Evolutionary conservation across 371 early-diverging fungal species (phyloP).

Genomic region (Conidiobolus incongruus): DNA sequence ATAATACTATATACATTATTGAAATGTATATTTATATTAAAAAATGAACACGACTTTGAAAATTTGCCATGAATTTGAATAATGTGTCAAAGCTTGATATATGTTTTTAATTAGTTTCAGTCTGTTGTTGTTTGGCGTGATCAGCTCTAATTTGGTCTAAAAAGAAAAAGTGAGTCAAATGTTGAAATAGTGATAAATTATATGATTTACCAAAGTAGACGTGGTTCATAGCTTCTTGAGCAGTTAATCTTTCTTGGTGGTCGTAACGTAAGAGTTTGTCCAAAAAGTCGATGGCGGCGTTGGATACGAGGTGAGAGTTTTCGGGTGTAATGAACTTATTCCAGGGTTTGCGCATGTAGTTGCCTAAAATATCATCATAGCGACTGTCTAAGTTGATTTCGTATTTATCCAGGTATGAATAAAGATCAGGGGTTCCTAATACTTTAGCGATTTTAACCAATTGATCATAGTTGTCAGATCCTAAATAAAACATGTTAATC

Average conservation of each 20-base stretch:
- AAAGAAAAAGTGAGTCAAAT: not conserved
- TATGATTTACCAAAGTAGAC: constrained; percentile 96
- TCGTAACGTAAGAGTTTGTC: constrained; percentile 90
- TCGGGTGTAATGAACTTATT: constrained; percentile 67
- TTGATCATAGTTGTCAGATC: constrained; percentile 86
- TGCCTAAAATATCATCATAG: constrained; percentile 60
- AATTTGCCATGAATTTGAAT: no score
- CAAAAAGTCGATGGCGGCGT: constrained; percentile 84
- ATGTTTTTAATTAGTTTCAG: no score
- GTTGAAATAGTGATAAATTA: no score
- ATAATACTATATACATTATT: no score
- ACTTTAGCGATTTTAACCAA: constrained; percentile 93
- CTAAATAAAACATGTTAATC: not conserved
- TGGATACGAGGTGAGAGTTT: constrained; percentile 72
- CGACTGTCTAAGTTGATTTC: constrained; percentile 71
- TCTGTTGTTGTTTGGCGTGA: no score
- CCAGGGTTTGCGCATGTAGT: constrained; percentile 90
- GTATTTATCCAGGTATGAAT: constrained; percentile 86
- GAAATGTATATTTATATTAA: no score
- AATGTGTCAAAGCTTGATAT: no score
- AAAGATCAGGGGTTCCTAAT: constrained; percentile 84
- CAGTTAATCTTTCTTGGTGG: constrained; percentile 77
- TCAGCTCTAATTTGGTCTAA: not conserved
- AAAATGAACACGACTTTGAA: no score
- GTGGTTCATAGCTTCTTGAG: constrained; percentile 88